These are phyloP conservation scores for Chalciporus sphaerocephalus DNA, from an alignment of 768 basidiomycete genomes.

Conservation along the genomic window DNA sequence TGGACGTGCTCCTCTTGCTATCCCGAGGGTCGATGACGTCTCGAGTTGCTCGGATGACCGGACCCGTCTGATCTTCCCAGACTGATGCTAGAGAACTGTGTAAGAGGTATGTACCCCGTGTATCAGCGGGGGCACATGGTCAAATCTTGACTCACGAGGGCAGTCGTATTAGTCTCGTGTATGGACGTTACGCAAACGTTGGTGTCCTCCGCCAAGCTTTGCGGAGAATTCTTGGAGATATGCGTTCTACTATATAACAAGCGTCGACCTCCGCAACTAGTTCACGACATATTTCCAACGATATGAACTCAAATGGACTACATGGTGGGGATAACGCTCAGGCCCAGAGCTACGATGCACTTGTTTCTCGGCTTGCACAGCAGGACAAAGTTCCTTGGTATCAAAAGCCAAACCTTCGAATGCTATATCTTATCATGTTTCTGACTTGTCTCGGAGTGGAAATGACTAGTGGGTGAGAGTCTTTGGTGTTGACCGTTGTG, in stretches of 20 bases:
- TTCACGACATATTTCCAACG: neutral
- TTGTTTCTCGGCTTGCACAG: slow-evolving; percentile 19
- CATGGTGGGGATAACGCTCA: neutral
- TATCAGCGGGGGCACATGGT: neutral
- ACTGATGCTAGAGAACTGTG: neutral
- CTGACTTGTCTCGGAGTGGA: slow-evolving; percentile 33
- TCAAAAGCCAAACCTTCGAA: slow-evolving; percentile 52
- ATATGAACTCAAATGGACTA: slow-evolving; percentile 2
- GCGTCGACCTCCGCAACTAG: neutral
- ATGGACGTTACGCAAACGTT: neutral
- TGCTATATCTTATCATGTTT: slow-evolving; percentile 52
- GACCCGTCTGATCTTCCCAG: neutral
- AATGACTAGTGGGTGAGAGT: slow-evolving; percentile 17
- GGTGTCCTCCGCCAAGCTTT: neutral
- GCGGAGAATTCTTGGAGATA: neutral
- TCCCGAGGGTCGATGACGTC: no score
- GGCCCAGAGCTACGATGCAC: neutral
- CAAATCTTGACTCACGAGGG: neutral
- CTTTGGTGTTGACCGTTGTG: neutral
- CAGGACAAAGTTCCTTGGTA: slow-evolving; percentile 60
- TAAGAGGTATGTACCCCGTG: neutral
- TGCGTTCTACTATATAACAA: neutral
- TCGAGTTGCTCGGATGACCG: no score
- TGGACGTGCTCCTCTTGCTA: no score
- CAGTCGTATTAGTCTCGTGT: neutral